A percentile compares a stretch with the other conserved stretches of the same genome.
phyloP scores from a whole-genome alignment of 345 rosid species.

The Eucalyptus cloeziana region DNA sequence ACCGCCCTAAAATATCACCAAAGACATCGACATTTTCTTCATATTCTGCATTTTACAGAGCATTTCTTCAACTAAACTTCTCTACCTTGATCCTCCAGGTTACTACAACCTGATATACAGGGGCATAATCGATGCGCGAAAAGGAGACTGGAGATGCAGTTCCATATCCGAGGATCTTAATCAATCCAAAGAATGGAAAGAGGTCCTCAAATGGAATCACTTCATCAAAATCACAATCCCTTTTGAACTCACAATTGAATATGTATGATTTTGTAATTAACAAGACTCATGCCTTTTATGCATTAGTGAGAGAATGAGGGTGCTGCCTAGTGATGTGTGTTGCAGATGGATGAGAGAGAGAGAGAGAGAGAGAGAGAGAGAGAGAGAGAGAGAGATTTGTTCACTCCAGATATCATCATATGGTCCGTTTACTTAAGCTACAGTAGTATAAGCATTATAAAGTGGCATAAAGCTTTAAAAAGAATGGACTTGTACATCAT shows the following conservation, averaged over 20 bases:
- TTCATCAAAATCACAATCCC: neutral
- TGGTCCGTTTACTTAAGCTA: neutral
- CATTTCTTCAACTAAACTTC: neutral
- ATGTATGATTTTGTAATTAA: neutral
- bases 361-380: neutral
- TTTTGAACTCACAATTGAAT: neutral
- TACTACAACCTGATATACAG: neutral
- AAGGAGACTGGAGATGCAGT: neutral
- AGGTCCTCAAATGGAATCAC: neutral
- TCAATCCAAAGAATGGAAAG: neutral
- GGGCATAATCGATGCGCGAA: neutral
- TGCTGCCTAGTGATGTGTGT: neutral
- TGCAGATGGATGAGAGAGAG: neutral
- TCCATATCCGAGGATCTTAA: neutral
- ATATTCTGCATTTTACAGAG: neutral
- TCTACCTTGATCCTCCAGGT: neutral
- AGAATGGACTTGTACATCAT: neutral
- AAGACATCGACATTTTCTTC: neutral
- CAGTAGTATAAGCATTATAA: neutral
- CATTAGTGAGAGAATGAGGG: neutral
- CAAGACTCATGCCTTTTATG: neutral
- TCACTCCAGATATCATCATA: neutral
- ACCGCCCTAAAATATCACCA: neutral
- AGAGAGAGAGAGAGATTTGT: neutral
- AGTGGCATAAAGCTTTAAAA: neutral